phyloP scores from a whole-genome alignment of 495 filamentous ascomycete genomes.

The Daldinia caldariorum region DNA sequence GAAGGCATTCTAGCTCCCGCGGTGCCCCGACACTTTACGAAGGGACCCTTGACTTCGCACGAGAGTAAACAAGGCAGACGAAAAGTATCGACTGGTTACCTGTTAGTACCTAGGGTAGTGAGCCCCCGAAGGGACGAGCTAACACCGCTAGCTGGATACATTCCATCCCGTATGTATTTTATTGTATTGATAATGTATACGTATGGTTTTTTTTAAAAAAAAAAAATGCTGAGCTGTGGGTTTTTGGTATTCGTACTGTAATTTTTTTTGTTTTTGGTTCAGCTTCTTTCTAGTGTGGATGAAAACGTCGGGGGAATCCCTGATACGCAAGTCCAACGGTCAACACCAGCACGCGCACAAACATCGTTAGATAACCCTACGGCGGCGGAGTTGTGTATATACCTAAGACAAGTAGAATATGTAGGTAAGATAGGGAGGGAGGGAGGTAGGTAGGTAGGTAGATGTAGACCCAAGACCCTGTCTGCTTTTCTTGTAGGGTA shows the following conservation, averaged over 20 bases:
- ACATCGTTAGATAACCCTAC: conserved; percentile 14
- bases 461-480: no score
- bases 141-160: conserved; percentile 15
- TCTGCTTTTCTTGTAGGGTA: background rate
- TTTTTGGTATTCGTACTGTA: conserved; percentile 13
- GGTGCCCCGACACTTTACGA: conserved; percentile 10
- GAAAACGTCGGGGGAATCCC: conserved; percentile 10
- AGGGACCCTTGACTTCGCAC: conserved; percentile 13
- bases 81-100: conserved; percentile 14
- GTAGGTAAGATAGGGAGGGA: background rate
- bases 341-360: conserved; percentile 15
- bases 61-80: conserved; percentile 12
- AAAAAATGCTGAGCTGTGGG: conserved; percentile 2
- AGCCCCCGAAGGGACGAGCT: conserved; percentile 24
- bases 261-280: background rate
- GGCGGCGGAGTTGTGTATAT: conserved; percentile 18
- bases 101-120: conserved; percentile 19
- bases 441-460: no score
- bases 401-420: background rate
- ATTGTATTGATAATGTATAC: conserved; percentile 21
- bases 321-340: background rate
- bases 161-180: conserved; percentile 5
- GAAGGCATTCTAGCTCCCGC: conserved; percentile 26
- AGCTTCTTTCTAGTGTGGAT: background rate
- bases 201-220: conserved; percentile 1